Evolutionary conservation across 257 asterid genomes (phyloP).

Genomic region (Ballota nigra): DNA sequence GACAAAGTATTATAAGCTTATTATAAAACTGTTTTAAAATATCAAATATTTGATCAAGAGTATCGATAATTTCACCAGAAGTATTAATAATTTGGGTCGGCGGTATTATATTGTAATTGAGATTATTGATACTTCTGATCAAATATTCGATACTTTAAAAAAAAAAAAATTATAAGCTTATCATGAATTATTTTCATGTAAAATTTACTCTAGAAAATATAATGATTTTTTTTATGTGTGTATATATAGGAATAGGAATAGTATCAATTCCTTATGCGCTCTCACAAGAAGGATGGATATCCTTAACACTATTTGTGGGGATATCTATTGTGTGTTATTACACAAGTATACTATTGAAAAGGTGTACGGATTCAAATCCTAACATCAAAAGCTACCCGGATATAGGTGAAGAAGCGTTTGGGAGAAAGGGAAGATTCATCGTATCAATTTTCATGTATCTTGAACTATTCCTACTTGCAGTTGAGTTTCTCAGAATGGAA

Average conservation of each 20-base stretch:
- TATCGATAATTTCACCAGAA: too few species aligned
- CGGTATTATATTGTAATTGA: too few species aligned
- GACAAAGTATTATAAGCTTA: too few species aligned
- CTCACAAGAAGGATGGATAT: conserved; percentile 52
- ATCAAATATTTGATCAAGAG: too few species aligned
- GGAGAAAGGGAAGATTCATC: conserved; percentile 37
- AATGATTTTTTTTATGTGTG: too few species aligned
- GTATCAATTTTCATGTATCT: conserved; percentile 41
- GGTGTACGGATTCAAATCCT: conserved; percentile 43
- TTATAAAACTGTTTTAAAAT: too few species aligned
- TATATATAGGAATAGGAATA: conserved; percentile 40
- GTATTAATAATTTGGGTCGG: too few species aligned
- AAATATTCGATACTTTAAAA: too few species aligned
- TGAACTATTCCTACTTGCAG: conserved; percentile 48
- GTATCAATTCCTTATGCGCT: conserved; percentile 55
- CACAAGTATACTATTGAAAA: conserved; percentile 46
- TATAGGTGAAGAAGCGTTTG: conserved; percentile 47
- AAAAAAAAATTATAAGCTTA: too few species aligned
- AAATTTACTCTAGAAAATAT: too few species aligned
- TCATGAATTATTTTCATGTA: too few species aligned
- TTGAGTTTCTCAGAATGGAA: conserved; percentile 53
- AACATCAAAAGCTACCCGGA: conserved; percentile 44
- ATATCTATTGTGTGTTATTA: conserved; percentile 39
- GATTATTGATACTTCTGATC: too few species aligned
- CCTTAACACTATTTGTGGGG: conserved; percentile 22